These are phyloP conservation scores for Sporothrix pallida DNA, from an alignment of 2,329 filamentous ascomycete genomes.

Conservation along the genomic window DNA sequence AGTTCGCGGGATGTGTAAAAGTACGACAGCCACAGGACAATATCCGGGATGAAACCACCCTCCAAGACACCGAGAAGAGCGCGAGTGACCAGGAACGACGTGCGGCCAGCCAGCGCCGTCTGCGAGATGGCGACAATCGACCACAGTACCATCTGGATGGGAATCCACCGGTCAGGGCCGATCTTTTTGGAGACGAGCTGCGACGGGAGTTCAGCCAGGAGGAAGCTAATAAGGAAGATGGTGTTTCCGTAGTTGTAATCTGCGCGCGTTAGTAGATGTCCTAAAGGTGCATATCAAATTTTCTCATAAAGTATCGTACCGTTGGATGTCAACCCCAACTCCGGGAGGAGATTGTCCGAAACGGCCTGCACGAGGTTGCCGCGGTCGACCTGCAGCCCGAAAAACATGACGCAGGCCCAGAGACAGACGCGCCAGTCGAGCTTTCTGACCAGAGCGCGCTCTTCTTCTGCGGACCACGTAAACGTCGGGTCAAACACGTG, in stretches of 20 bases:
- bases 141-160: constrained; percentile 47
- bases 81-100: constrained; percentile 44
- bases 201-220: constrained; percentile 65
- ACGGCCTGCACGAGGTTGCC: constrained; percentile 64
- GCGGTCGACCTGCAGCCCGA: constrained; percentile 65
- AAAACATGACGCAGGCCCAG: constrained; percentile 64
- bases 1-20: constrained; percentile 46
- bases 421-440: constrained; percentile 49
- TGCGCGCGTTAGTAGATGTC: constrained; percentile 33
- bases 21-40: constrained; percentile 47
- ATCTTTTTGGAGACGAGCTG: constrained; percentile 64
- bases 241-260: constrained; percentile 62
- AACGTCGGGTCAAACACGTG: constrained; percentile 61
- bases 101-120: constrained; percentile 42
- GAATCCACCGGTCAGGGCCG: constrained; percentile 47
- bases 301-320: too few relatives aligned
- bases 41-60: constrained; percentile 48
- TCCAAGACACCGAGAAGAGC: constrained; percentile 44
- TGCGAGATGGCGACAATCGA: constrained; percentile 45
- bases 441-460: constrained; percentile 58
- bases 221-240: constrained; percentile 60
- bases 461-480: constrained; percentile 59
- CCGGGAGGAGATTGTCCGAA: constrained; percentile 65
- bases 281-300: too few relatives aligned
- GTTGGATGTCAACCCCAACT: constrained; percentile 53